Evolutionary conservation across 1,284 basidiomycete genomes (phyloP).

Genomic region (Irpex lacteus): DNA sequence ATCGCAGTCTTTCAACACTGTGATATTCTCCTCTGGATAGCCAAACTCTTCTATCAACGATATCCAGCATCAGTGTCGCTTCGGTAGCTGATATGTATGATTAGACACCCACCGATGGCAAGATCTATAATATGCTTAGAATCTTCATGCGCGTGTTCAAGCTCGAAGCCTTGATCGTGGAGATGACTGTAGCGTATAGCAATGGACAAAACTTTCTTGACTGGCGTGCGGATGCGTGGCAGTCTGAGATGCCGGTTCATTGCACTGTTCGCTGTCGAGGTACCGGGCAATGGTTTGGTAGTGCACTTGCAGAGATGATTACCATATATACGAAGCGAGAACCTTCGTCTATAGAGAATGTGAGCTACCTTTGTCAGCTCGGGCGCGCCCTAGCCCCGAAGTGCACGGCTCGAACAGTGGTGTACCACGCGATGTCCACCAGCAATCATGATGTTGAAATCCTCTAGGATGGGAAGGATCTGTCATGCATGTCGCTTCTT

Average conservation of each 20-base stretch:
- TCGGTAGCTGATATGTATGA: background rate
- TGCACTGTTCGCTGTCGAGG: too few species aligned
- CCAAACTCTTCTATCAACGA: slow-evolving; percentile 6
- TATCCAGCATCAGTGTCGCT: background rate
- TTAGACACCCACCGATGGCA: background rate
- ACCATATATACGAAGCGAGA: too few species aligned
- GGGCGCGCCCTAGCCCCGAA: background rate
- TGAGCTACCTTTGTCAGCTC: background rate
- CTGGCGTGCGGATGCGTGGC: background rate
- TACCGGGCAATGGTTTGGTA: too few species aligned
- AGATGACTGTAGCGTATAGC: background rate
- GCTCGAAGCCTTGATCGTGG: background rate
- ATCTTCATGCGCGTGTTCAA: background rate
- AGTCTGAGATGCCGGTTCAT: too few species aligned
- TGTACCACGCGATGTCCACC: too few species aligned
- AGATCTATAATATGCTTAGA: background rate
- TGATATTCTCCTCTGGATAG: slow-evolving; percentile 19
- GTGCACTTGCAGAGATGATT: too few species aligned
- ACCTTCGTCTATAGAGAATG: background rate
- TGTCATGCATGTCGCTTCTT: background rate
- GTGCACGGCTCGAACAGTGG: background rate
- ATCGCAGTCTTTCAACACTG: slow-evolving; percentile 19
- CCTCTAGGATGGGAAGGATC: background rate
- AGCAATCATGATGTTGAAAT: background rate
- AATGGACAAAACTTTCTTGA: background rate